These are phyloP conservation scores for Geotrichum fermentans DNA, from an alignment of 1,139 yeast species.

Conservation along the genomic window DNA sequence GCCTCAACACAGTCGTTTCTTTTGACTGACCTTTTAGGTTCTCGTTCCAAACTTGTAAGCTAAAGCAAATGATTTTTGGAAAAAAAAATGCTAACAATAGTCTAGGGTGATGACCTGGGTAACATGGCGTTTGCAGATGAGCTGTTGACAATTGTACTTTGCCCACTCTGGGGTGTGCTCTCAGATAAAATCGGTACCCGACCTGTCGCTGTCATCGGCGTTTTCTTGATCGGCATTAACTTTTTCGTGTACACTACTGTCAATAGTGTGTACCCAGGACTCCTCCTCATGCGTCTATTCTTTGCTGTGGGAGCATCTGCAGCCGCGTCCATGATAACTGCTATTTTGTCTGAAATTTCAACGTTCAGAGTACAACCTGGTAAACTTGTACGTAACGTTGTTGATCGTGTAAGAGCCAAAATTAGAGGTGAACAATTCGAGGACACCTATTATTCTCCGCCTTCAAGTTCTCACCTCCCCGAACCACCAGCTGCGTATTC, in stretches of 20 bases:
- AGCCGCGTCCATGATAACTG: slow-evolving; percentile 44
- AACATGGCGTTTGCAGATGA: slow-evolving; percentile 62
- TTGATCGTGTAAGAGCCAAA: not conserved
- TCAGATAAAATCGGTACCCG: slow-evolving; percentile 62
- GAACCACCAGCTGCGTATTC: not conserved
- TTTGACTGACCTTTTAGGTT: slow-evolving; percentile 51
- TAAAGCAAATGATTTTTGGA: no score
- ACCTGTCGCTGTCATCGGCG: slow-evolving; percentile 48
- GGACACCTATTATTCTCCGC: not conserved
- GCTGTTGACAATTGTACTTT: slow-evolving; percentile 47
- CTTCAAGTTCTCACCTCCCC: not conserved
- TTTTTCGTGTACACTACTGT: slow-evolving; percentile 50
- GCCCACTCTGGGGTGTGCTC: slow-evolving; percentile 62
- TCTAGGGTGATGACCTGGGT: slow-evolving; percentile 52
- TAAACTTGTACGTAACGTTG: slow-evolving; percentile 16
- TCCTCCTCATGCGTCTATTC: slow-evolving; percentile 48
- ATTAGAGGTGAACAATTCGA: not conserved
- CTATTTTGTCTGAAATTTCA: slow-evolving; percentile 51
- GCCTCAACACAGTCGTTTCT: slow-evolving; percentile 66
- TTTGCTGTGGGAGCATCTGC: slow-evolving; percentile 62
- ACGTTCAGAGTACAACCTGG: slow-evolving; percentile 35
- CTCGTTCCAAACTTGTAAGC: slow-evolving; percentile 40
- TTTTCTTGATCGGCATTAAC: slow-evolving; percentile 46
- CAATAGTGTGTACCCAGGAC: slow-evolving; percentile 44
- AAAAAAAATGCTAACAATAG: not conserved